Evolutionary conservation across 257 asterid genomes (phyloP).

Genomic region (Handroanthus guayacan): DNA sequence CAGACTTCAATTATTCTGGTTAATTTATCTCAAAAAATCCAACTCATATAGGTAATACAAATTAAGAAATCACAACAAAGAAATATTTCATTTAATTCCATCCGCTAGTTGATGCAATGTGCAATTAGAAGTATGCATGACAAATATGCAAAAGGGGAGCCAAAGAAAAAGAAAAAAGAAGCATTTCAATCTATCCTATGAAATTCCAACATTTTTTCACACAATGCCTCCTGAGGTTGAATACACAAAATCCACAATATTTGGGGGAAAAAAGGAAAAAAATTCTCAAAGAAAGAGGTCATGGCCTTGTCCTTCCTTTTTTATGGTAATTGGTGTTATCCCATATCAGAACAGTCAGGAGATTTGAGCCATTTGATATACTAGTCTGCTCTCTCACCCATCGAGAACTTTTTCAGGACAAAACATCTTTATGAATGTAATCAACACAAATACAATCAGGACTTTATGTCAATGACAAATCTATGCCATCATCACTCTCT

Average conservation of each 20-base stretch:
- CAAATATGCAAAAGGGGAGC: background rate
- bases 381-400: no score
- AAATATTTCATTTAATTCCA: conserved; percentile 9
- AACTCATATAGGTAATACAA: background rate
- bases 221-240: background rate
- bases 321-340: no score
- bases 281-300: conserved; percentile 7
- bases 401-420: no score
- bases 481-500: no score
- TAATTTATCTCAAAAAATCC: no score
- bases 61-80: background rate
- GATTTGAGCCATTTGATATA: no score
- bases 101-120: background rate
- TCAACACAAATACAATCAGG: no score
- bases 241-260: background rate
- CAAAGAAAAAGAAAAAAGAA: background rate
- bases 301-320: background rate
- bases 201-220: background rate
- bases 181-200: background rate
- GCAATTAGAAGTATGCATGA: background rate
- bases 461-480: no score
- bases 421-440: no score
- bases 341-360: no score
- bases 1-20: no score
- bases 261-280: no score